phyloP scores from a whole-genome alignment of 2,329 filamentous ascomycete genomes.

The Xylogone sp. region DNA sequence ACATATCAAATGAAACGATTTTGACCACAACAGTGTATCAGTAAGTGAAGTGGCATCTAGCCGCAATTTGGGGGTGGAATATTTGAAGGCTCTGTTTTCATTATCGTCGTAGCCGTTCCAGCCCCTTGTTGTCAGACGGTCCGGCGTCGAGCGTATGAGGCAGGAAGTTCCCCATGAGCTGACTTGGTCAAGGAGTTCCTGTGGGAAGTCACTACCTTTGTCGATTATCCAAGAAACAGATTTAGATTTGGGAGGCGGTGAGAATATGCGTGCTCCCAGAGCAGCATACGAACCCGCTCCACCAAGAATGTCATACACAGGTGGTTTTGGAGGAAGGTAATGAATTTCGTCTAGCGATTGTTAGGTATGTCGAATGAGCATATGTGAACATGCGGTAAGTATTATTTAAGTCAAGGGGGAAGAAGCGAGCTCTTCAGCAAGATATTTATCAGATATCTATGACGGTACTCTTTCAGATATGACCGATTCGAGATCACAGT shows the following conservation, averaged over 20 bases:
- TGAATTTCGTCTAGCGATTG: constrained; percentile 77
- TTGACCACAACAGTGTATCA: constrained; percentile 62
- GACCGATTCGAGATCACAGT: too few species aligned
- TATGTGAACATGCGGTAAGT: too few species aligned
- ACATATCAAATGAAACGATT: constrained; percentile 85
- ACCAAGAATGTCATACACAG: constrained; percentile 75
- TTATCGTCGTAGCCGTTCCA: constrained; percentile 85
- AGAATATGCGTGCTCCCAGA: constrained; percentile 84
- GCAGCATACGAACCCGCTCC: constrained; percentile 86
- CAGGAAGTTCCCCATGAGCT: constrained; percentile 73
- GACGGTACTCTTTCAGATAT: too few species aligned
- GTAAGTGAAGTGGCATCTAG: constrained; percentile 71
- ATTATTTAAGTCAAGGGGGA: too few species aligned
- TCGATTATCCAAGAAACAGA: constrained; percentile 89
- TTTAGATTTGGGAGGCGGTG: constrained; percentile 58
- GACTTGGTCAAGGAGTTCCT: constrained; percentile 59
- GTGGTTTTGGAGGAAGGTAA: constrained; percentile 65
- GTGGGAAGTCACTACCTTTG: constrained; percentile 81
- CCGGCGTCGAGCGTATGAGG: constrained; percentile 60
- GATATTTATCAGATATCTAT: too few species aligned
- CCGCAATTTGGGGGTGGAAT: constrained; percentile 80
- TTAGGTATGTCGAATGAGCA: constrained; percentile 7
- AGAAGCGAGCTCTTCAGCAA: too few species aligned
- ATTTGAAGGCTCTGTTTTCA: constrained; percentile 74
- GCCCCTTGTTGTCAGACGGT: constrained; percentile 77